A percentile compares a stretch with the other conserved stretches of the same genome.
Conservation (phyloP, 768 basidiomycete species). For the Plicaturopsis crispa region DNA sequence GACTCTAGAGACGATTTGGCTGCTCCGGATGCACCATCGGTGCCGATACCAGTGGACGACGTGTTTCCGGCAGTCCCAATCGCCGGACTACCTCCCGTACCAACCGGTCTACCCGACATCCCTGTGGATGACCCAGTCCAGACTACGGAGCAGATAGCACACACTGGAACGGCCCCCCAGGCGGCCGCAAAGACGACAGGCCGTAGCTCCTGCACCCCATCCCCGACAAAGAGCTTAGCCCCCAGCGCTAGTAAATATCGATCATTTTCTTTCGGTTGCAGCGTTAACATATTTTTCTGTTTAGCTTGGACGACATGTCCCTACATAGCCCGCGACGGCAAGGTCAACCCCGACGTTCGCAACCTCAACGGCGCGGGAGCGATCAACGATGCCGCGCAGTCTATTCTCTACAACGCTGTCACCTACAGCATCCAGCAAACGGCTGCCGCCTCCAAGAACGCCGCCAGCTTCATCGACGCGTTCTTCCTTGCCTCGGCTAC, state of each 20-base stretch:
- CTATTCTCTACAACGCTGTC: slow-evolving; percentile 36
- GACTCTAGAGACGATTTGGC: background rate
- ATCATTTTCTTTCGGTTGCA: background rate
- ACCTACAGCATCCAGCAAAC: slow-evolving; percentile 28
- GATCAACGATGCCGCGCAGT: slow-evolving; percentile 33
- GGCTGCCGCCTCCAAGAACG: slow-evolving; percentile 26
- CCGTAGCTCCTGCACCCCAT: slow-evolving; percentile 35
- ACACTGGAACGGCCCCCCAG: slow-evolving; percentile 22
- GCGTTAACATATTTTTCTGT: slow-evolving; percentile 17
- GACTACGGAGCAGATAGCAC: slow-evolving; percentile 9
- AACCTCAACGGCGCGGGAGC: slow-evolving; percentile 32
- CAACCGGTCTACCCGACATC: slow-evolving; percentile 1
- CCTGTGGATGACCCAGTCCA: slow-evolving; percentile 1
- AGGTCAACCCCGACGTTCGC: slow-evolving; percentile 48
- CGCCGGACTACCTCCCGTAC: background rate
- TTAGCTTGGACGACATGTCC: slow-evolving; percentile 35
- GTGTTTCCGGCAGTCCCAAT: background rate
- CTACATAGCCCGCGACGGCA: slow-evolving; percentile 43
- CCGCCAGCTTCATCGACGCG: slow-evolving; percentile 28
- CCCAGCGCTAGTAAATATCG: slow-evolving; percentile 42
- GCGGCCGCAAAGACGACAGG: slow-evolving; percentile 16
- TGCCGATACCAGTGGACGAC: background rate
- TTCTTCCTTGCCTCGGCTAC: slow-evolving; percentile 40
- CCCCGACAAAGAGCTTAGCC: slow-evolving; percentile 36
- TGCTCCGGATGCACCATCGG: background rate